Evolutionary conservation across 371 early-diverging fungal species (phyloP).

Genomic region (Syncephalis plumigaleata): DNA sequence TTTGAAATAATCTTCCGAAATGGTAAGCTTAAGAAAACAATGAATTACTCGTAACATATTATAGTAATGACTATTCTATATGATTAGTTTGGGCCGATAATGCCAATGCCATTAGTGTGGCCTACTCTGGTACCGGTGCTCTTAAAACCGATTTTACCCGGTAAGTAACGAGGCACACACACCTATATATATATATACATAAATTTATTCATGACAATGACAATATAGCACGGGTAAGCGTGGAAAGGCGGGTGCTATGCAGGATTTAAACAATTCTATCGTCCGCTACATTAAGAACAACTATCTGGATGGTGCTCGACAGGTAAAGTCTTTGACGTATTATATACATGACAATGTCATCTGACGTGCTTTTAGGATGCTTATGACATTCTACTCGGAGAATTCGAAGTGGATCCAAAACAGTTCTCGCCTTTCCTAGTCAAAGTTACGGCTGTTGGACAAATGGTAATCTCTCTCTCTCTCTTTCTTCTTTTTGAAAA

Average conservation of each 20-base stretch:
- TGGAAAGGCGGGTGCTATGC: constrained; percentile 61
- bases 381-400: constrained; percentile 64
- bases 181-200: too few relatives aligned
- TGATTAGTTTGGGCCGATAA: constrained; percentile 91
- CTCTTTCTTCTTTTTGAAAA: too few relatives aligned
- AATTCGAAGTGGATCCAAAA: constrained; percentile 24
- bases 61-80: neutral
- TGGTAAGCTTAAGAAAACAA: constrained; percentile 10
- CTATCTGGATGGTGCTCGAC: constrained; percentile 80
- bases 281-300: constrained; percentile 84
- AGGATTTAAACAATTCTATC: constrained; percentile 67
- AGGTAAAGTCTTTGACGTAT: constrained; percentile 28
- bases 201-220: too few relatives aligned
- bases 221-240: constrained; percentile 61
- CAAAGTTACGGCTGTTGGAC: too few relatives aligned
- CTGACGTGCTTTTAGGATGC: constrained; percentile 43
- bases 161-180: constrained; percentile 9
- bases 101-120: constrained; percentile 90
- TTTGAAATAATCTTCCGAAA: constrained; percentile 16
- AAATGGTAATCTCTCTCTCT: too few relatives aligned
- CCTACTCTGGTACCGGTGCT: constrained; percentile 97
- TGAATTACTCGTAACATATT: constrained; percentile 7
- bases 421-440: constrained; percentile 7
- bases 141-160: constrained; percentile 94
- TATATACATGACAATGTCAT: neutral